Conservation (phyloP, 352 stramenopile species). For the Pythium dissotocum region DNA sequence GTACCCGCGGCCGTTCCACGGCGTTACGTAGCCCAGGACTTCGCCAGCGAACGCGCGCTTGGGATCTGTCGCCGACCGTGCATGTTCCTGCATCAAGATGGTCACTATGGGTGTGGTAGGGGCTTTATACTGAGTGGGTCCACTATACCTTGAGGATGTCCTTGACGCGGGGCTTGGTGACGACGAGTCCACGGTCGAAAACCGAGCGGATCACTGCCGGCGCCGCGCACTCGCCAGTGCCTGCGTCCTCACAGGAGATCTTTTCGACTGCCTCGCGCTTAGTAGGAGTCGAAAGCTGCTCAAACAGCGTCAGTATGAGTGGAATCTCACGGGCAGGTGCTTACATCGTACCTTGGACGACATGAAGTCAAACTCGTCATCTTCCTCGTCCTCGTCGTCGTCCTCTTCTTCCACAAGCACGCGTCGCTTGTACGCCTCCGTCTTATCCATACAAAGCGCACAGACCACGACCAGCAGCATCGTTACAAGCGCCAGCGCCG, state of each 20-base stretch:
- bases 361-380: conserved; percentile 43
- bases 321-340: neutral
- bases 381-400: conserved; percentile 34
- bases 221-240: conserved; percentile 28
- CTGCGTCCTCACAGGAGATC: conserved; percentile 3
- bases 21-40: conserved; percentile 76
- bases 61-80: conserved; percentile 27
- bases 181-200: conserved; percentile 51
- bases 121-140: too few species aligned
- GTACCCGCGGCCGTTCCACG: conserved; percentile 82
- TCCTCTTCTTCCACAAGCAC: conserved; percentile 23
- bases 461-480: conserved; percentile 15
- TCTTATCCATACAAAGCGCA: conserved; percentile 10
- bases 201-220: conserved; percentile 35
- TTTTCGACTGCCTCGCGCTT: neutral
- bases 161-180: conserved; percentile 41
- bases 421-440: neutral
- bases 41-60: conserved; percentile 45
- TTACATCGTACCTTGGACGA: conserved; percentile 19
- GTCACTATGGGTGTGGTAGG: neutral
- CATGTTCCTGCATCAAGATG: conserved; percentile 30
- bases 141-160: conserved; percentile 30
- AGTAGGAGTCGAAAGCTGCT: neutral
- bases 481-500: conserved; percentile 6
- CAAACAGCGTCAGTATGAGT: neutral